phyloP scores from a whole-genome alignment of 2,329 filamentous ascomycete species.

The Calonectria henricotiae region DNA sequence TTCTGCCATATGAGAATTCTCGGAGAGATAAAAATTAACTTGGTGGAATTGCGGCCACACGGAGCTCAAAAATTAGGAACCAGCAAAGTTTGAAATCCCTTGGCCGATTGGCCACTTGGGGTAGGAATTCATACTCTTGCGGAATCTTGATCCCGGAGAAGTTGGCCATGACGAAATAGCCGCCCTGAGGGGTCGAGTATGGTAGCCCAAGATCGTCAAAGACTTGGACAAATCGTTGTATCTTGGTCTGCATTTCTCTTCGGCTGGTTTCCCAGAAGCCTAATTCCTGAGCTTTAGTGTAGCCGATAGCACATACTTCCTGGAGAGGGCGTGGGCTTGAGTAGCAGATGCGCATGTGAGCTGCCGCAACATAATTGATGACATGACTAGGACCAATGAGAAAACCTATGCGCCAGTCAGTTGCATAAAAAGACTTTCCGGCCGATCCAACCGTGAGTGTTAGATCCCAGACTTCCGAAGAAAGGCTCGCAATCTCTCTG shows the following conservation, averaged over 20 bases:
- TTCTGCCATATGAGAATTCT: conserved; percentile 84
- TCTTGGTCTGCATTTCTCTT: conserved; percentile 88
- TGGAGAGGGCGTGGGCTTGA: conserved; percentile 92
- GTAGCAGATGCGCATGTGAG: conserved; percentile 96
- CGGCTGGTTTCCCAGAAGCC: conserved; percentile 90
- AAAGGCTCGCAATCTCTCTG: conserved; percentile 89
- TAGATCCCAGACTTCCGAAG: conserved; percentile 86
- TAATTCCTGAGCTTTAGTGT: conserved; percentile 87
- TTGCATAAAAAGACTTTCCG: conserved; percentile 97
- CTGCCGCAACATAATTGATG: conserved; percentile 90
- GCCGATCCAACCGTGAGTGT: conserved; percentile 94
- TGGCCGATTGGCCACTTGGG: conserved; percentile 67
- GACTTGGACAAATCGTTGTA: conserved; percentile 85
- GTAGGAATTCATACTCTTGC: conserved; percentile 9
- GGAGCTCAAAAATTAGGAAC: conserved; percentile 95
- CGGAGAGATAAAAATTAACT: conserved; percentile 91
- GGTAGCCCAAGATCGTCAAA: conserved; percentile 82
- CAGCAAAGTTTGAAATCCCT: conserved; percentile 92
- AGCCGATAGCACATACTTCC: conserved; percentile 93
- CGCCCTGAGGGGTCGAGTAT: conserved; percentile 92
- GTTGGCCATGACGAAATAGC: conserved; percentile 96
- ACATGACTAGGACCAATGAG: conserved; percentile 89
- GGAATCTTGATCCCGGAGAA: conserved; percentile 78
- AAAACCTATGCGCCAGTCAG: conserved; percentile 94
- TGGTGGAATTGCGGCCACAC: conserved; percentile 91